Evolutionary conservation across 2,329 filamentous ascomycete species (phyloP), one percentile per base, ranked within the genome.

Genomic region (Pseudogymnoascus sp.): DNA sequence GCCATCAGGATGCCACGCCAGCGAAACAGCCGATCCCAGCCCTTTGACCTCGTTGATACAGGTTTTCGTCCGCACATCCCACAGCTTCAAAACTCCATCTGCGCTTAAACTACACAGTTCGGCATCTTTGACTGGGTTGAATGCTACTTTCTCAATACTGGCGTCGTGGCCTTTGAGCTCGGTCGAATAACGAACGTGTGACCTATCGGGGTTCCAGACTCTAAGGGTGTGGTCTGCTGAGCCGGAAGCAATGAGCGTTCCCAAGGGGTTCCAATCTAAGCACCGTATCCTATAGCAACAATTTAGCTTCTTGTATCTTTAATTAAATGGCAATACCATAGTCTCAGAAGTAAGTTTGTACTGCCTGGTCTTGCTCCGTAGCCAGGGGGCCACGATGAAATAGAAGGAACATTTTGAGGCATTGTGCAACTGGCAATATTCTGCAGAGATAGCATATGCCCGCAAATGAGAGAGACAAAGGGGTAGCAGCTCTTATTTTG

Each of bases 231-330:
- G 85, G 71, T 91, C 87, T 24, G 81, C 78, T 5, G 88, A 83
- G 2, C 91, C 92, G 0, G 93, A 96, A 0, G 93, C 93, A 65
- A 97, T 86, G 65, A 95, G 80, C 7, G 85, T 89, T 35, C 93
- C 92, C 0, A 90, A 80, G 0, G 93, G 90, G 68, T 93, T 96
- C 93, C 93, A 97, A 40, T 90, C 87, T 68, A 97, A 87, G 1
- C 89, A 88, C 42, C 90, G 86, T 63, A 96, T 81, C 67, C 88
- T 91, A 42, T 35, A 60, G n/a, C 13, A 35, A 19, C 59, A 33
- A 33, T 19, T 53, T 35, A 56, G 50, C 50, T 16, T 56, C 26
- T 35, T 33, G 16, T 56, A 8, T 4, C 16, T 2, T 33, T 21
- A 3, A 35, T 13, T 19, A 56, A 33, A 10, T 14, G 8, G 11